Base-by-base conservation (phyloP, 2,329 filamentous ascomycete species). In the Metarhizium guizhouense region DNA sequence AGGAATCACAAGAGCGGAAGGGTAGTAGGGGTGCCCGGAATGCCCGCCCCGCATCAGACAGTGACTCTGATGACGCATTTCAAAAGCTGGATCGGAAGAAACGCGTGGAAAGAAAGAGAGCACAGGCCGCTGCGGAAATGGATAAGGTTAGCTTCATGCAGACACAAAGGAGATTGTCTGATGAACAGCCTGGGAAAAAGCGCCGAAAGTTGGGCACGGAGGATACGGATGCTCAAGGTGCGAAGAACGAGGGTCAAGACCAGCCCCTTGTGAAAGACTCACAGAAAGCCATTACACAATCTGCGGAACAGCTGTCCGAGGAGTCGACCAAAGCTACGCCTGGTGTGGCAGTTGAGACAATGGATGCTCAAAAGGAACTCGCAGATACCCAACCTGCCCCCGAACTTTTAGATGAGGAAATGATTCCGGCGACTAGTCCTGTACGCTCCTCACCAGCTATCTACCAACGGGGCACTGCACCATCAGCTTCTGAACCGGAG, bases 1-100 rank as follows among this genome's bases (percentile, higher is more conserved):
- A 69, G 47, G 68, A 73, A 51, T 79, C 76, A 0, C 76, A 79
- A 51, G 70, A 76, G 59, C 68, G 74, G 36, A 71, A 70, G 50
- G 57, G 58, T 1, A 61, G 57, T 18, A 63, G 64, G 3, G 67
- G 64, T 3, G 51, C 58, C 11, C 40, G 56, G 0, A 61, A 68
- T n/a, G 61, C 63, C 2, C 59, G 59, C 4, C 20, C 66, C 2
- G 65, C 64, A 3, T 64, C 63, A 0, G 69, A 68, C 1, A 69
- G 70, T 13, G 70, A 74, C 30, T 67, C 69, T 3, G 54, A 74
- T 49, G 67, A 72, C 52, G 60, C 68, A 0, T 62, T 68, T 6
- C 61, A 63, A 47, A 62, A 61, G 48, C 58, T 68, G 47, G 66
- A 70, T n/a, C 70, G 74, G 13, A 68, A 66, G 7, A 70, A 67